These are phyloP conservation scores for Collybia nuda DNA, from an alignment of 768 basidiomycete genomes.

Conservation along the genomic window DNA sequence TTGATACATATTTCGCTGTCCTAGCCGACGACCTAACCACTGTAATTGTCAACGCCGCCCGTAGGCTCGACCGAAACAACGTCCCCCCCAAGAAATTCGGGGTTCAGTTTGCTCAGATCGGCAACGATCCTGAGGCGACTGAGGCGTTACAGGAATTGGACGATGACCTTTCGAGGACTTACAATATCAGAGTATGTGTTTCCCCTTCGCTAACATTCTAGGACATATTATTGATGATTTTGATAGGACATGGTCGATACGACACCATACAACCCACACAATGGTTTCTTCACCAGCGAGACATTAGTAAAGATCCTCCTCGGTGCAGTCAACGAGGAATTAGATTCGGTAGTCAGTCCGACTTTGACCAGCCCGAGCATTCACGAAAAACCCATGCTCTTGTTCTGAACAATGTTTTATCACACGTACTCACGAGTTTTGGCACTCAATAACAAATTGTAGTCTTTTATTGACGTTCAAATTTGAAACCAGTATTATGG, in stretches of 20 bases:
- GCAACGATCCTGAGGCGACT: conserved; percentile 3
- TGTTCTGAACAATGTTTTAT: too few relatives aligned
- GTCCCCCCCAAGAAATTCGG: conserved; percentile 1
- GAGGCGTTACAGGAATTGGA: conserved; percentile 3
- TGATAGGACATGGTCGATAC: conserved; percentile 6
- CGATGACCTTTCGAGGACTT: neutral
- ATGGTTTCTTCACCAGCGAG: conserved; percentile 1
- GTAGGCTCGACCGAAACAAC: neutral
- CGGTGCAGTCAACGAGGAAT: conserved; percentile 3
- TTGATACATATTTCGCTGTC: neutral
- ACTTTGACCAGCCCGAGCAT: neutral
- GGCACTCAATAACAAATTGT: too few relatives aligned
- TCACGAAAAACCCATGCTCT: too few relatives aligned
- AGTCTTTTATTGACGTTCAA: too few relatives aligned
- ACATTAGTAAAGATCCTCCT: conserved; percentile 9
- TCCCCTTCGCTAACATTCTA: neutral
- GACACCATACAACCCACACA: conserved; percentile 2
- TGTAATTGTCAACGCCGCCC: conserved; percentile 1
- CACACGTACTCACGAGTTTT: too few relatives aligned
- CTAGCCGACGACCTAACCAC: neutral
- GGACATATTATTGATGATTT: neutral
- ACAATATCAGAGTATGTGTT: conserved; percentile 1
- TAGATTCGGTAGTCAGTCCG: neutral
- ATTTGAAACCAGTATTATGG: too few relatives aligned
- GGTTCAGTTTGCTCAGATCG: conserved; percentile 5